phyloP scores from a whole-genome alignment of 2,329 filamentous ascomycete species.

The Apiospora koreana region DNA sequence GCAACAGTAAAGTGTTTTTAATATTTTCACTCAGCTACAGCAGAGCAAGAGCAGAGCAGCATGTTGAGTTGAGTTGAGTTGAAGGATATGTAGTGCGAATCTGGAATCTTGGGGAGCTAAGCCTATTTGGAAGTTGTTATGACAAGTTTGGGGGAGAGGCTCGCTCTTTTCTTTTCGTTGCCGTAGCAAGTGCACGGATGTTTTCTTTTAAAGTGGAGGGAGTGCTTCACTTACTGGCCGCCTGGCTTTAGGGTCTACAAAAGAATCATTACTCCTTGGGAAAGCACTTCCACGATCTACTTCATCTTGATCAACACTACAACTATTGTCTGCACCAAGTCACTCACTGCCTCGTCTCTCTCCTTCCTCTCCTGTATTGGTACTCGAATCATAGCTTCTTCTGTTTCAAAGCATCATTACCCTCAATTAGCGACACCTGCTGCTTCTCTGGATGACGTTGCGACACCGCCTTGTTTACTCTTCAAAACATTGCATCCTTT shows the following conservation, averaged over 20 bases:
- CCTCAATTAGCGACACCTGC: not conserved
- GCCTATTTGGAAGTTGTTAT: not conserved
- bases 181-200: not conserved
- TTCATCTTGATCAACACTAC: constrained; percentile 5
- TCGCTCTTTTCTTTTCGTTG: not conserved
- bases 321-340: not conserved
- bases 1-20: too few species aligned
- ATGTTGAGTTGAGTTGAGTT: too few species aligned
- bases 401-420: not conserved
- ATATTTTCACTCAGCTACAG: too few species aligned
- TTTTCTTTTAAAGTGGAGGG: constrained; percentile 1
- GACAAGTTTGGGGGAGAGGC: not conserved
- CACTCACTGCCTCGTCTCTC: not conserved
- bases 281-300: constrained; percentile 7
- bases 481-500: not conserved
- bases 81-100: not conserved
- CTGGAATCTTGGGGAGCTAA: not conserved
- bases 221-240: too few species aligned
- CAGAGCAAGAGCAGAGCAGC: too few species aligned
- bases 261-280: constrained; percentile 10
- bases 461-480: constrained; percentile 11
- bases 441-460: constrained; percentile 9
- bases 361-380: not conserved
- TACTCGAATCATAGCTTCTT: not conserved
- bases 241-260: not conserved